Evolutionary conservation across 202 grass and related monocot species (phyloP).

Genomic region (Cymbopogon flexuosus): DNA sequence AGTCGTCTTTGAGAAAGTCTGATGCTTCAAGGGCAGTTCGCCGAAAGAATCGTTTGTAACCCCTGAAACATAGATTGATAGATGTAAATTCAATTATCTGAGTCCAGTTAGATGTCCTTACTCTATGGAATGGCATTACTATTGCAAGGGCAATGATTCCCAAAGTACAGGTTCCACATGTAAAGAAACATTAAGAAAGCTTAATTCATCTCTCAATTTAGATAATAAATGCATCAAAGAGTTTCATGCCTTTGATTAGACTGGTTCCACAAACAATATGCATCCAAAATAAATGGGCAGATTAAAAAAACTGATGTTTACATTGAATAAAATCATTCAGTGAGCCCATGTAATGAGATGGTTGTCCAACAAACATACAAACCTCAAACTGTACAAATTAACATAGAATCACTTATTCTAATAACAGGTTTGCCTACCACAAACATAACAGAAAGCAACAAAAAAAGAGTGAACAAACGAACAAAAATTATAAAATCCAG

Average conservation of each 20-base stretch:
- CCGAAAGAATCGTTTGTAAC: conserved; percentile 88
- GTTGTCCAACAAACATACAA: neutral
- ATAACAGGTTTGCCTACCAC: neutral
- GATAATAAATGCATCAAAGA: neutral
- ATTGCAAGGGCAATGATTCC: neutral
- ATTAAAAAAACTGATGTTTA: neutral
- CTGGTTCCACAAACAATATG: neutral
- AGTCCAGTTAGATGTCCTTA: neutral
- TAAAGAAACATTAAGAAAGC: neutral
- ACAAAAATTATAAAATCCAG: neutral
- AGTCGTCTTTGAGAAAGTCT: conserved; percentile 91
- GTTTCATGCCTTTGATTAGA: neutral
- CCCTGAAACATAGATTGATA: conserved; percentile 50
- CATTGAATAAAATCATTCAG: neutral
- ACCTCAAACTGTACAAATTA: neutral
- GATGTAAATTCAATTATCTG: conserved; percentile 17
- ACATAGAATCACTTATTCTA: neutral
- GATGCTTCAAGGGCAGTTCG: conserved; percentile 80
- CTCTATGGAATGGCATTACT: neutral
- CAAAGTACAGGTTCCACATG: neutral
- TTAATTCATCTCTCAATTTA: neutral
- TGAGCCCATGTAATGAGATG: neutral
- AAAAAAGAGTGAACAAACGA: neutral
- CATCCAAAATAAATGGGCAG: neutral
- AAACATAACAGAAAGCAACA: neutral